A percentile compares a stretch with the other conserved stretches of the same genome.
Evolutionary conservation across 768 basidiomycete genomes (phyloP).

Genomic region (Mycena floridula): DNA sequence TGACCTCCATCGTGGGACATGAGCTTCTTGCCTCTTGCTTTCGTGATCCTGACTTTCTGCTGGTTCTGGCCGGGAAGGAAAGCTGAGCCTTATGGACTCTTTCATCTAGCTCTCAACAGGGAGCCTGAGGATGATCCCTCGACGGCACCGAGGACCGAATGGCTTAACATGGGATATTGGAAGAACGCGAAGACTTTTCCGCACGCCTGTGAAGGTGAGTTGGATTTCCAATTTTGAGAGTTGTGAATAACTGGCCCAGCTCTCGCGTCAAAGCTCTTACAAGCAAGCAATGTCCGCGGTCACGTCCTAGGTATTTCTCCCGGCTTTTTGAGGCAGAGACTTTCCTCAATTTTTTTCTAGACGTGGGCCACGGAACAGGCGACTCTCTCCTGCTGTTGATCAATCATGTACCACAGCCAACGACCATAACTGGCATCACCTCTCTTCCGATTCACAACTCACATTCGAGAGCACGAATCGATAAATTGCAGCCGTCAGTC

Average conservation of each 20-base stretch:
- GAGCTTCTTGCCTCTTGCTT: neutral
- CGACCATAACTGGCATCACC: conserved; percentile 51
- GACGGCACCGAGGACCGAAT: conserved; percentile 45
- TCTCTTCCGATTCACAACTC: conserved; percentile 41
- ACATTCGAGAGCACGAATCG: conserved; percentile 38
- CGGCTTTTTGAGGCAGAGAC: too few relatives aligned
- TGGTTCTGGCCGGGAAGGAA: conserved; percentile 7
- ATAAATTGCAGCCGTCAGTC: conserved; percentile 16
- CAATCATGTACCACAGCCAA: conserved; percentile 40
- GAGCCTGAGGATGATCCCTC: conserved; percentile 25
- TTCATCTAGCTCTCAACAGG: conserved; percentile 49
- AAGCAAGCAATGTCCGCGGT: too few relatives aligned
- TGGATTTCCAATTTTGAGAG: neutral
- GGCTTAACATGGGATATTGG: conserved; percentile 73
- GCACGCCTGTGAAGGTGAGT: conserved; percentile 51
- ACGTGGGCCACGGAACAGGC: conserved; percentile 65
- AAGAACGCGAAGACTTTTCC: conserved; percentile 49
- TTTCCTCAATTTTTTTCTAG: too few relatives aligned
- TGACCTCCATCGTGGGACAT: neutral
- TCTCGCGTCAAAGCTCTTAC: conserved; percentile 47
- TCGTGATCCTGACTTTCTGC: neutral
- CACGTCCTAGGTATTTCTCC: too few relatives aligned
- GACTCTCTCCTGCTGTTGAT: conserved; percentile 58
- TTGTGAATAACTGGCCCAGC: conserved; percentile 23
- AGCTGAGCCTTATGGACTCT: conserved; percentile 57